Evolutionary conservation across 2,329 filamentous ascomycete species (phyloP), one percentile per base, ranked within the genome.

Genomic region (Beauveria caledonica): DNA sequence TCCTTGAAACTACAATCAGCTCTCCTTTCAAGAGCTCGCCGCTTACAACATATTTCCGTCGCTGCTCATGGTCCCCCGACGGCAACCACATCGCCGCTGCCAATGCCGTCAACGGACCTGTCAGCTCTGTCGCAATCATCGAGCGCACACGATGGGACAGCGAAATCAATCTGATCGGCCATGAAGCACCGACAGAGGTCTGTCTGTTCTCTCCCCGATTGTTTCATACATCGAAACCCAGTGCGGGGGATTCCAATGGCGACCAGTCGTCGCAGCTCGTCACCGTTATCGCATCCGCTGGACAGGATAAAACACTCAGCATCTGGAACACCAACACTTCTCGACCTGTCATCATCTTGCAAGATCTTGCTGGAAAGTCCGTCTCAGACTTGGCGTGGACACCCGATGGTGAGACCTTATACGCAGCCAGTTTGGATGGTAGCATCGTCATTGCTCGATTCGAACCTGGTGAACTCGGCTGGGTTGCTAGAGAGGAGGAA

Each of bases 261-360:
- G 72, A 68, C 6, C 61, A 67, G 17, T 64, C 65, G 39, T 79
- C 78, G 1, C 74, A 78, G 9, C 81, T 85, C 17, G 91, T 97
- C 3, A 97, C 93, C 0, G 93, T 99, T 0, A 95, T 99, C 66
- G 94, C 95, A 9, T 97, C 93, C 63, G 94, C 93, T 6, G 95
- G 94, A 3, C 94, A 96, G 69, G 94, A 99, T 72, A 97, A 97
- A 74, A 94, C 92, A 2, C 76, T 99, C 46, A 97, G 91, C 68
- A 88, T 99, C 42, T 99, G 94, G 94, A 97, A 97, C 67, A 99
- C 95, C 1, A 96, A 92, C 69, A 96, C 90, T 25, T 92, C 94
- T 0, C 81, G 94, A 23, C 94, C 94, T 0, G 87, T 97, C 21
- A 87, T 97, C 21, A 92, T 97, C 57, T 81, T 92, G 10, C 91